Evolutionary conservation across 2,329 filamentous ascomycete species (phyloP).

Genomic region (Xylaria sp.): DNA sequence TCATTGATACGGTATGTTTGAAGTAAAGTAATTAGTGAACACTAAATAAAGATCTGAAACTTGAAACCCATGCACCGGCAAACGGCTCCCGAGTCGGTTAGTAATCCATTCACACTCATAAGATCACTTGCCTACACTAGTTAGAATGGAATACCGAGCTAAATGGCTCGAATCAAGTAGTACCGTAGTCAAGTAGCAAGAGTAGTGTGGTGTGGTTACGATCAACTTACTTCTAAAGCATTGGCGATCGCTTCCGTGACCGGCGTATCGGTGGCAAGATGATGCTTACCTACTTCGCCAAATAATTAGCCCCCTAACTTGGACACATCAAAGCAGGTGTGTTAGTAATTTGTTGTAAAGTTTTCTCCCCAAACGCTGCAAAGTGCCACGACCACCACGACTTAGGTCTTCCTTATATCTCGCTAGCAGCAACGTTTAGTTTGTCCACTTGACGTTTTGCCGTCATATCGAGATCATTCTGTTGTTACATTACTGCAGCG

Average conservation of each 20-base stretch:
- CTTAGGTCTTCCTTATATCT: neutral
- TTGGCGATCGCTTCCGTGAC: neutral
- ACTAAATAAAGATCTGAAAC: slow-evolving; percentile 31
- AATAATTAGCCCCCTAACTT: neutral
- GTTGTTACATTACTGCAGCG: slow-evolving; percentile 20
- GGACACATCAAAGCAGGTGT: neutral
- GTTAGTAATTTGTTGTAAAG: neutral
- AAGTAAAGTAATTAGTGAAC: slow-evolving; percentile 3
- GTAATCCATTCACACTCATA: slow-evolving; percentile 3
- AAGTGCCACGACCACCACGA: neutral
- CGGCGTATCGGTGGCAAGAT: neutral
- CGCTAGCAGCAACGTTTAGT: neutral
- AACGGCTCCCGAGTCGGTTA: slow-evolving; percentile 22
- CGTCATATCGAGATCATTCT: slow-evolving; percentile 10
- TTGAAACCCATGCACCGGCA: neutral
- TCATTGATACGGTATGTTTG: slow-evolving; percentile 1
- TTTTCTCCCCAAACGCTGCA: neutral
- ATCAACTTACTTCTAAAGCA: slow-evolving; percentile 3
- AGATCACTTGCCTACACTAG: slow-evolving; percentile 5
- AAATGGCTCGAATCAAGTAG: neutral
- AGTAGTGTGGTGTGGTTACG: neutral
- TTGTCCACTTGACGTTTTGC: neutral
- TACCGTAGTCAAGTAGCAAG: too few relatives aligned
- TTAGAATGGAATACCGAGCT: neutral
- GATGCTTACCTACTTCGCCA: neutral